Conservation (phyloP, 1,139 yeast species). For the Williopsis jadinii region DNA sequence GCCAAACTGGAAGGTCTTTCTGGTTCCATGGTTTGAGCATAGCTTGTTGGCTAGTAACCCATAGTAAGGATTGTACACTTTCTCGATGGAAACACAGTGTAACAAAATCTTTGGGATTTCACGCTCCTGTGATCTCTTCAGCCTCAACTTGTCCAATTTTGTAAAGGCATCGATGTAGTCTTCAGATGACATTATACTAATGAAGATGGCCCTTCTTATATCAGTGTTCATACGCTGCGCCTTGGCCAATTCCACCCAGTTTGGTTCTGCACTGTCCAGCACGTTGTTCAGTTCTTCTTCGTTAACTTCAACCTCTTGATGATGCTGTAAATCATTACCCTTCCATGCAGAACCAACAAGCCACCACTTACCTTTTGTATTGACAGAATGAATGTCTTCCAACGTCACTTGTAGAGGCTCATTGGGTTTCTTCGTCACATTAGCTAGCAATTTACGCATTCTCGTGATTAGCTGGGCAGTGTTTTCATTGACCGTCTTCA, state of each 20-base stretch:
- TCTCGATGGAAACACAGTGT: constrained; percentile 83
- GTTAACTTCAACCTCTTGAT: constrained; percentile 20
- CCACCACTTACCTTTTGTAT: constrained; percentile 96
- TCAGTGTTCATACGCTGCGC: constrained; percentile 93
- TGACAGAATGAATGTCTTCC: constrained; percentile 72
- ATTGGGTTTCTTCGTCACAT: constrained; percentile 36
- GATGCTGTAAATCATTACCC: constrained; percentile 22
- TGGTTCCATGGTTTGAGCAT: constrained; percentile 60
- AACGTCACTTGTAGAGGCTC: constrained; percentile 85
- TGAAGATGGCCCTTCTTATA: constrained; percentile 85
- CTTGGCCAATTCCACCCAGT: constrained; percentile 83
- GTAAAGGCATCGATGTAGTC: constrained; percentile 86
- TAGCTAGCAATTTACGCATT: constrained; percentile 60
- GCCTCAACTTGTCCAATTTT: constrained; percentile 68
- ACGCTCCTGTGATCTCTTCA: constrained; percentile 77
- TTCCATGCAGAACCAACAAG: constrained; percentile 97
- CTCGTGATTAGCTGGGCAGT: constrained; percentile 46
- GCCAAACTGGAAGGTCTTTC: constrained; percentile 82
- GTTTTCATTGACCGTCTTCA: constrained; percentile 36
- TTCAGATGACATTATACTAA: constrained; percentile 90
- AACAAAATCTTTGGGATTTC: constrained; percentile 82
- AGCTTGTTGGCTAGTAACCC: constrained; percentile 72
- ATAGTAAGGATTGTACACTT: constrained; percentile 85
- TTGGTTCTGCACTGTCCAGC: constrained; percentile 38
- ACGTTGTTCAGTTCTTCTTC: constrained; percentile 24